A percentile compares a stretch with the other conserved stretches of the same genome.
Conservation (phyloP, 2,329 filamentous ascomycete species). For the Pestalotiopsis sp. region DNA sequence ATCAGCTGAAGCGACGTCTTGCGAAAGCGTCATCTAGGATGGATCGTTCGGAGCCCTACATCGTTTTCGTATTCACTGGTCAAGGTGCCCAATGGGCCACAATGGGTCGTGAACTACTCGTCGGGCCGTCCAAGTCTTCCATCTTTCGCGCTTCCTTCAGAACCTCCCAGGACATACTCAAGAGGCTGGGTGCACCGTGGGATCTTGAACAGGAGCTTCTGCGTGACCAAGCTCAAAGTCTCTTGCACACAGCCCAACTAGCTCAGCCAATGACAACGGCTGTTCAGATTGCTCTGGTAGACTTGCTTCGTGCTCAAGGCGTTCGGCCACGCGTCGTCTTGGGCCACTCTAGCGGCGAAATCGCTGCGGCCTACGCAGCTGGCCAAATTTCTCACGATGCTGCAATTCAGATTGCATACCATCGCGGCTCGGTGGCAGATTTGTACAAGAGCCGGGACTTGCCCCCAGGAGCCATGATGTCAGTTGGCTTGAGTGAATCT, state of each 20-base stretch:
- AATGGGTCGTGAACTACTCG: conserved; percentile 16
- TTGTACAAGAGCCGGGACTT: background rate
- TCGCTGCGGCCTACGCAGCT: conserved; percentile 40
- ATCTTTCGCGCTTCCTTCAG: background rate
- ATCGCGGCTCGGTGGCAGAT: background rate
- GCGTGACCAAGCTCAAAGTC: background rate
- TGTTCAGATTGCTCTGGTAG: background rate
- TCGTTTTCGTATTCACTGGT: conserved; percentile 17
- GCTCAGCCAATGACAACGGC: conserved; percentile 1
- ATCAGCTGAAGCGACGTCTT: background rate
- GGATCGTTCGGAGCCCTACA: too few species aligned
- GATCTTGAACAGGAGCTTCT: background rate
- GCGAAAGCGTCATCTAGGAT: background rate
- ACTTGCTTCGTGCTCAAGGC: conserved; percentile 12
- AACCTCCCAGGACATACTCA: background rate
- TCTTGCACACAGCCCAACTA: background rate
- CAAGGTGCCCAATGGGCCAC: conserved; percentile 19
- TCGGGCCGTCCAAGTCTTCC: background rate
- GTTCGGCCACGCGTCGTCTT: conserved; percentile 21
- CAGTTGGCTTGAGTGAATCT: conserved; percentile 15
- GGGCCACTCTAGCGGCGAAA: conserved; percentile 28
- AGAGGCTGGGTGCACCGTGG: background rate
- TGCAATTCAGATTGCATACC: conserved; percentile 22
- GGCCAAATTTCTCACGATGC: conserved; percentile 21
- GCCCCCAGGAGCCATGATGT: conserved; percentile 19